phyloP scores from a whole-genome alignment of 2,329 filamentous ascomycete genomes.

The Leptoxyphium fumago region DNA sequence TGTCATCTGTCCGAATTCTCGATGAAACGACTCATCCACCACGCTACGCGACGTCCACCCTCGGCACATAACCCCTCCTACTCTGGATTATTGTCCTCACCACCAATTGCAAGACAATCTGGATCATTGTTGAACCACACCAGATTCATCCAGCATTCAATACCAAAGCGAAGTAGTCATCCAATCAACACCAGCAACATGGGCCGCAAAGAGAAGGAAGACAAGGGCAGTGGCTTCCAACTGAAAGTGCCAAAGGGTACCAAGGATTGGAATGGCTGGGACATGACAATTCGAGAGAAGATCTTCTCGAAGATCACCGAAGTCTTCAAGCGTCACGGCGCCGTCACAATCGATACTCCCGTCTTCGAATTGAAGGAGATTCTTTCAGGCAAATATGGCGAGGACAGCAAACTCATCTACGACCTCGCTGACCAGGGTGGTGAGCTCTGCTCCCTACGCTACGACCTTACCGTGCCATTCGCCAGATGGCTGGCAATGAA shows the following conservation, averaged over 20 bases:
- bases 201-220: constrained; percentile 29
- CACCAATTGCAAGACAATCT: too few species aligned
- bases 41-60: not conserved
- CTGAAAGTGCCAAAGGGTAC: constrained; percentile 87
- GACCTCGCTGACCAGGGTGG: constrained; percentile 78
- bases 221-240: constrained; percentile 33
- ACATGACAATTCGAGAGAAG: constrained; percentile 67
- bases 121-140: too few species aligned
- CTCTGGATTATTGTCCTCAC: too few species aligned
- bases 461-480: constrained; percentile 80
- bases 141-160: too few species aligned
- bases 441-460: constrained; percentile 70
- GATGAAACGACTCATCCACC: not conserved
- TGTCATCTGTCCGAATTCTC: not conserved
- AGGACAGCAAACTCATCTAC: constrained; percentile 86
- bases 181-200: constrained; percentile 21
- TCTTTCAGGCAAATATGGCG: constrained; percentile 77
- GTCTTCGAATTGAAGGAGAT: constrained; percentile 83
- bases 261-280: constrained; percentile 67
- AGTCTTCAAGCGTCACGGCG: constrained; percentile 75
- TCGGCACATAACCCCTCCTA: too few species aligned
- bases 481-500: constrained; percentile 92
- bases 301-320: constrained; percentile 63
- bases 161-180: not conserved
- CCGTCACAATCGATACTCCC: constrained; percentile 62